phyloP scores from a whole-genome alignment of 1,284 basidiomycete species.

The Apiotrichum brassicae region DNA sequence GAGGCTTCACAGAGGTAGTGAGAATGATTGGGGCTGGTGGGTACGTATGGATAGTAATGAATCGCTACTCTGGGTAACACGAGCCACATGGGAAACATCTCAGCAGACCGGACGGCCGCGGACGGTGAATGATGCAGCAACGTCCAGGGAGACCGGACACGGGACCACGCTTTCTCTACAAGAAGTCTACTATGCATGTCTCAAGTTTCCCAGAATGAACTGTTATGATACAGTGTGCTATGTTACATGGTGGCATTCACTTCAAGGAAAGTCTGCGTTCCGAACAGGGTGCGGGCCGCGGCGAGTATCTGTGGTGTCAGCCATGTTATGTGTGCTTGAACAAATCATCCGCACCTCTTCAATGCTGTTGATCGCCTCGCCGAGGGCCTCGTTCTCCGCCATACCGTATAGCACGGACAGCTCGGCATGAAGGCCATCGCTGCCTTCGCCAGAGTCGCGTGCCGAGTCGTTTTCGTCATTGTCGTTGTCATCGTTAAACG shows the following conservation, averaged over 20 bases:
- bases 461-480: not conserved
- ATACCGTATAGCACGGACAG: constrained; percentile 44
- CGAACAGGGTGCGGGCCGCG: constrained; percentile 41
- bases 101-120: no score
- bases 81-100: no score
- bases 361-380: constrained; percentile 38
- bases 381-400: constrained; percentile 46
- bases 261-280: constrained; percentile 35
- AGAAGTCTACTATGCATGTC: no score
- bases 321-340: not conserved
- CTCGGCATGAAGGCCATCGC: constrained; percentile 21
- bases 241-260: constrained; percentile 1
- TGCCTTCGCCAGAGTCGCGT: constrained; percentile 2
- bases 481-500: not conserved
- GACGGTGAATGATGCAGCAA: no score
- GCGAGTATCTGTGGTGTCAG: constrained; percentile 31
- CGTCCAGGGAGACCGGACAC: no score
- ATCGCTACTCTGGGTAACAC: no score
- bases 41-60: no score
- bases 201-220: no score
- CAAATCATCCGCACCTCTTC: constrained; percentile 36
- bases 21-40: no score
- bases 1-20: no score
- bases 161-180: no score
- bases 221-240: not conserved